A percentile compares a stretch with the other conserved stretches of the same genome.
Conservation (phyloP, 305 asterid genomes). For the Fraxinus latifolia region DNA sequence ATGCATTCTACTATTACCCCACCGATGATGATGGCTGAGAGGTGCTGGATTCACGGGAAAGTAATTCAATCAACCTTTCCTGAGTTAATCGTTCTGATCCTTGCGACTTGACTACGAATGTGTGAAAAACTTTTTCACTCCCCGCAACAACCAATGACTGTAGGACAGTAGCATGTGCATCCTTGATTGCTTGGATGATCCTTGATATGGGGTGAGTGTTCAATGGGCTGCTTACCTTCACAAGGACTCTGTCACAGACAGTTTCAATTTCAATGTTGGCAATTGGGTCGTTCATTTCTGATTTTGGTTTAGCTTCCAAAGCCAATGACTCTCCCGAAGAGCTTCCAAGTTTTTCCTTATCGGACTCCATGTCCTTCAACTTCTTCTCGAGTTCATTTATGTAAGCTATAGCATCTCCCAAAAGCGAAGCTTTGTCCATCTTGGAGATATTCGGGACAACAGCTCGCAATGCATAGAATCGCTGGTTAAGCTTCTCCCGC, state of each 20-base stretch:
- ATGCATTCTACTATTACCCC: conserved; percentile 1
- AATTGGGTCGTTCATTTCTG: conserved; percentile 22
- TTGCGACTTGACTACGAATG: conserved; percentile 40
- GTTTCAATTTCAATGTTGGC: conserved; percentile 36
- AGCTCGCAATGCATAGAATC: conserved; percentile 35
- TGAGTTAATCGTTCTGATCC: conserved; percentile 44
- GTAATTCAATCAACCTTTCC: conserved; percentile 40
- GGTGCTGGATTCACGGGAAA: conserved; percentile 33
- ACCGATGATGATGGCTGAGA: conserved; percentile 5
- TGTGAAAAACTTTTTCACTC: conserved; percentile 43
- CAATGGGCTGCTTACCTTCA: conserved; percentile 42
- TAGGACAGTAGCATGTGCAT: conserved; percentile 33
- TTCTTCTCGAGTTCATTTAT: conserved; percentile 30
- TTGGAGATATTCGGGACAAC: conserved; percentile 39
- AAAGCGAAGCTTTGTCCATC: conserved; percentile 40
- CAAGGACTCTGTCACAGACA: conserved; percentile 27
- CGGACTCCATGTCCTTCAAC: conserved; percentile 23
- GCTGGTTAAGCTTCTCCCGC: conserved; percentile 36
- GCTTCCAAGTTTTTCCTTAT: conserved; percentile 21
- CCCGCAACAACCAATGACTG: conserved; percentile 36
- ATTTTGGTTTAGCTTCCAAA: conserved; percentile 31
- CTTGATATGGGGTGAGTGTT: conserved; percentile 41
- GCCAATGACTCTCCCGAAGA: conserved; percentile 29
- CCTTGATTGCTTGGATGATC: conserved; percentile 38
- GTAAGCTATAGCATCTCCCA: conserved; percentile 37